These are phyloP conservation scores for Pleurotus citrinopileatus DNA, from an alignment of 768 basidiomycete species.

Conservation along the genomic window DNA sequence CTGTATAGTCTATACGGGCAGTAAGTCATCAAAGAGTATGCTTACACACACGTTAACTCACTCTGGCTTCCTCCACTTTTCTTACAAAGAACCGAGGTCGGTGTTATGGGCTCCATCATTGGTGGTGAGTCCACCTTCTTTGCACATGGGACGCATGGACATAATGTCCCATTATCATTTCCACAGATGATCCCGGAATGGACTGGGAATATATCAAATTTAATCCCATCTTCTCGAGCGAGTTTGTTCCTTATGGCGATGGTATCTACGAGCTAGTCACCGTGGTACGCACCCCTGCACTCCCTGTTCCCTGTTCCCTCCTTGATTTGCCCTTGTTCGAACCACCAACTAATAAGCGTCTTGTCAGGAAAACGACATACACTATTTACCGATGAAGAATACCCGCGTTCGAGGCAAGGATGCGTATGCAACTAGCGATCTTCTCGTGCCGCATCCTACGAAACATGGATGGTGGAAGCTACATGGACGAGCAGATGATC, in stretches of 20 bases:
- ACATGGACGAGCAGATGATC: conserved; percentile 22
- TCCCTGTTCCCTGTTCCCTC: not conserved
- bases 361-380: not conserved
- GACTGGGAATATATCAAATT: conserved; percentile 24
- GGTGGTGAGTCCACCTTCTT: conserved; percentile 2
- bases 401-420: conserved; percentile 12
- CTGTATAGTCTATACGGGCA: conserved; percentile 26
- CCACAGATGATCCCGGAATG: conserved; percentile 12
- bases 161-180: no score
- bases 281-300: conserved; percentile 12
- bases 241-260: conserved; percentile 16
- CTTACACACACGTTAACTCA: not conserved
- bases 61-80: not conserved
- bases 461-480: conserved; percentile 20
- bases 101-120: conserved; percentile 12
- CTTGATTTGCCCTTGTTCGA: no score
- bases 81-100: conserved; percentile 12
- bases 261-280: conserved; percentile 20
- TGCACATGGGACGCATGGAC: no score
- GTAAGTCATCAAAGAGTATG: conserved; percentile 15
- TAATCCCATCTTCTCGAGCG: conserved; percentile 10
- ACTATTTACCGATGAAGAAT: conserved; percentile 9
- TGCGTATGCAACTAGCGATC: conserved; percentile 21
- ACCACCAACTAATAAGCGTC: no score
- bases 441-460: conserved; percentile 24